These are phyloP conservation scores for Amesomyces nigricolor DNA, from an alignment of 2,329 filamentous ascomycete genomes.

Conservation along the genomic window DNA sequence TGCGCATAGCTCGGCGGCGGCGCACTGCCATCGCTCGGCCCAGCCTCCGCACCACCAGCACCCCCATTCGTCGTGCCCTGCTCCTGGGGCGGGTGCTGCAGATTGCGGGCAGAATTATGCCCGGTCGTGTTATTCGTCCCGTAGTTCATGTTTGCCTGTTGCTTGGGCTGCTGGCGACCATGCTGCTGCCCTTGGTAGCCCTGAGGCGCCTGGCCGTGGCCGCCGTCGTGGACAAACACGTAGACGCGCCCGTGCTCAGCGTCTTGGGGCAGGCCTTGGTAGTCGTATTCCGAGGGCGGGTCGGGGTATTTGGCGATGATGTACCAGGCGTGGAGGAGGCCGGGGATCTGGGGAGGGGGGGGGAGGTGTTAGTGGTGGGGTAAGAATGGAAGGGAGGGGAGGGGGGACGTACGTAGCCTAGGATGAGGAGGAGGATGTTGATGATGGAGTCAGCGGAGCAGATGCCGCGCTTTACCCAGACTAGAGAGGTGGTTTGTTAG, in stretches of 20 bases:
- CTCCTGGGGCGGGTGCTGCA: neutral
- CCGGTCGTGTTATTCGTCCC: slow-evolving; percentile 34
- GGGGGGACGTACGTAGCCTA: slow-evolving; percentile 54
- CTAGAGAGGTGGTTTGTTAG: slow-evolving; percentile 39
- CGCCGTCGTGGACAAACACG: slow-evolving; percentile 62
- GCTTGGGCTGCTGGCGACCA: slow-evolving; percentile 32
- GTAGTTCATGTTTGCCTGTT: slow-evolving; percentile 40
- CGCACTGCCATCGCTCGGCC: slow-evolving; percentile 38
- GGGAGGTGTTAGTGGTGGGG: slow-evolving; percentile 18
- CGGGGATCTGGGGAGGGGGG: slow-evolving; percentile 55
- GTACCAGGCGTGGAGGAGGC: slow-evolving; percentile 94
- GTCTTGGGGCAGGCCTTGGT: slow-evolving; percentile 49
- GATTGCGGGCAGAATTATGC: neutral
- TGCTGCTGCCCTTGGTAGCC: slow-evolving; percentile 26
- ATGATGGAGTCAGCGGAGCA: slow-evolving; percentile 90
- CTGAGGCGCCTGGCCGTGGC: slow-evolving; percentile 10
- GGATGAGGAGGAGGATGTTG: slow-evolving; percentile 82
- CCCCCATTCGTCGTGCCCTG: slow-evolving; percentile 7
- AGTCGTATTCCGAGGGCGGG: slow-evolving; percentile 61
- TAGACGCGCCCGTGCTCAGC: slow-evolving; percentile 59
- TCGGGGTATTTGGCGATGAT: slow-evolving; percentile 91
- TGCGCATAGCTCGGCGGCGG: slow-evolving; percentile 84
- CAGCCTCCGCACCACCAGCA: neutral
- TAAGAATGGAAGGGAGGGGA: slow-evolving; percentile 23
- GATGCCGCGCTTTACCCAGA: slow-evolving; percentile 94